These are phyloP conservation scores for Phaeotremella skinneri DNA, from an alignment of 768 basidiomycete species.

Conservation along the genomic window DNA sequence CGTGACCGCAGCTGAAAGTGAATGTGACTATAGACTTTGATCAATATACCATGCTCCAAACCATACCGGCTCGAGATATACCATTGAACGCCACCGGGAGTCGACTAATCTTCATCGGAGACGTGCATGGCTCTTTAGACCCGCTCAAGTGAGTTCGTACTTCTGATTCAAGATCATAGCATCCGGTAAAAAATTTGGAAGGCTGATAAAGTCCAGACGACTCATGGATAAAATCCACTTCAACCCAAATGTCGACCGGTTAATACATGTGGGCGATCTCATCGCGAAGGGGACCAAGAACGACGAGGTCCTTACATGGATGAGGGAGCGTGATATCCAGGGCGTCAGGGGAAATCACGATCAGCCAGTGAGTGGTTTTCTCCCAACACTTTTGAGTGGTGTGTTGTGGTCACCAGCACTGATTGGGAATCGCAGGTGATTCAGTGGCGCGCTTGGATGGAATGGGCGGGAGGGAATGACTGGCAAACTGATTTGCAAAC, in stretches of 20 bases:
- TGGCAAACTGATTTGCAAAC: constrained; percentile 58
- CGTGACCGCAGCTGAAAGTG: not conserved
- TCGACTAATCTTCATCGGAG: constrained; percentile 76
- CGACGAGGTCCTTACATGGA: constrained; percentile 63
- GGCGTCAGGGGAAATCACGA: constrained; percentile 96
- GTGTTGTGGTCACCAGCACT: not conserved
- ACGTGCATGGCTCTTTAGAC: constrained; percentile 78
- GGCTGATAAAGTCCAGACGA: constrained; percentile 54
- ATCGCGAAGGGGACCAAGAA: constrained; percentile 65
- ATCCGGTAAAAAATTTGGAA: constrained; percentile 3
- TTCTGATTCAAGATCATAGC: not conserved
- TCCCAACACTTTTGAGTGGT: not conserved
- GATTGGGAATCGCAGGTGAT: constrained; percentile 57
- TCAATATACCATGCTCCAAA: constrained; percentile 45
- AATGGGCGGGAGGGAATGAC: constrained; percentile 54
- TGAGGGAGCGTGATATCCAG: constrained; percentile 63
- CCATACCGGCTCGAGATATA: constrained; percentile 35
- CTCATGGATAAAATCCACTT: constrained; percentile 67
- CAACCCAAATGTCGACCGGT: constrained; percentile 61
- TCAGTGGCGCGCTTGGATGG: constrained; percentile 83
- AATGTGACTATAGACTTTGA: constrained; percentile 44
- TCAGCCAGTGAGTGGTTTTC: constrained; percentile 55
- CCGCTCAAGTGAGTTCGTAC: constrained; percentile 62
- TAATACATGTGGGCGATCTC: constrained; percentile 83
- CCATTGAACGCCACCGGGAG: constrained; percentile 32